Evolutionary conservation across 208 protist genomes (phyloP), one percentile per base, ranked within the genome.

Genomic region (Histomonas meleagridis): DNA sequence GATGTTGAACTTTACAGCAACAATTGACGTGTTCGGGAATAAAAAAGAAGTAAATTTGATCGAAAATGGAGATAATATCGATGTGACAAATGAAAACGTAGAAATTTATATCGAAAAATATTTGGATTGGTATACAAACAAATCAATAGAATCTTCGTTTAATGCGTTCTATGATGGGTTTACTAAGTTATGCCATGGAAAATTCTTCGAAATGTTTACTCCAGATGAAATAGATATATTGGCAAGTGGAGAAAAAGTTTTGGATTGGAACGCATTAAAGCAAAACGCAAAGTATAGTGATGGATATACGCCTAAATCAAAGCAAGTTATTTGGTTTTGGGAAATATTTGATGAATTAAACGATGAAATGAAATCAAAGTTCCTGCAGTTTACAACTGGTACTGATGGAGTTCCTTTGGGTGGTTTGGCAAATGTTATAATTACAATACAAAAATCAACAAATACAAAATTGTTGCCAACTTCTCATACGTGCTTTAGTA

Each of bases 401-500:
- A 93, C 76, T 38, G 95, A 48, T 62, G 4, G 91, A 43, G 62
- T 55, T 28, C 90, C 62, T 26, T 18, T 91, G 16, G 48, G 48
- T 46, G 91, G 90, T 4, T 53, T 92, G 1, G 79, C 38, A 28
- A 53, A 72, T 72, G 49, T 91, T 14, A 9, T 51, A 16, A 23
- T 92, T 12, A 55, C 48, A 26, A 94, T 94, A 32, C 49, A 91
- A 14, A 60, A 93, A 91, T 40, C 86, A 10, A 92, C 94, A 57
- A 90, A 93, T 40, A 62, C 92, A 32, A 35, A 62, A 26, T 51
- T 93, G 23, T 92, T 97, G 21, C 96, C 96, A 16, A 96, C 95
- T 7, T 93, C 95, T 23, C 96, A 96, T 79, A 97, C 96, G 4
- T 97, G 96, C 93, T 97, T 97, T 94, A 96, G 96, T 91, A 92